Percentiles rank a stretch among this genome's conserved stretches.
phyloP scores from a whole-genome alignment of 345 rosid genomes.

The Salix suchowensis region DNA sequence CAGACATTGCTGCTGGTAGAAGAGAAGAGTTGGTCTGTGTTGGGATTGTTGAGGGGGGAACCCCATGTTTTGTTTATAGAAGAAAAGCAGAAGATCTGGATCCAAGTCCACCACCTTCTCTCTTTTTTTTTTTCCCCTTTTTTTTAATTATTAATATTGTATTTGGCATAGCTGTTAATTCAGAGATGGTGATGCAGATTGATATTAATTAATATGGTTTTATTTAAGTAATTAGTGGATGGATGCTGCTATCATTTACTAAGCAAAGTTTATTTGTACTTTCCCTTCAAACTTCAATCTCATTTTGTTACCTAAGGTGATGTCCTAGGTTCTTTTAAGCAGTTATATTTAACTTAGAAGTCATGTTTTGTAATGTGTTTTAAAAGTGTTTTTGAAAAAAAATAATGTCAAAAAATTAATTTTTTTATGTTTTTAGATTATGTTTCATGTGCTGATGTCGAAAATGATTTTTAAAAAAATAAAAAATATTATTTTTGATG shows the following conservation, averaged over 20 bases:
- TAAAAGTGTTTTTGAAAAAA: too few species aligned
- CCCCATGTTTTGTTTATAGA: slow-evolving; percentile 83
- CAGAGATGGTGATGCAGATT: slow-evolving; percentile 29
- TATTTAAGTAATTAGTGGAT: slow-evolving; percentile 1
- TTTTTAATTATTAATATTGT: slow-evolving; percentile 11
- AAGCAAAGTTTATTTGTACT: too few species aligned
- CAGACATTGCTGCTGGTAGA: slow-evolving; percentile 61
- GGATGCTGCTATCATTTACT: not conserved
- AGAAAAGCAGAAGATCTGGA: slow-evolving; percentile 67
- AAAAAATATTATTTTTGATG: too few species aligned
- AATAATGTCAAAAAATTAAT: too few species aligned
- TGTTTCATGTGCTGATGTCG: too few species aligned
- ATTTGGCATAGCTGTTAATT: slow-evolving; percentile 18
- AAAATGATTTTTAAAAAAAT: too few species aligned
- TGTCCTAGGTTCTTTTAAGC: too few species aligned
- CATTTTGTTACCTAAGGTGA: too few species aligned
- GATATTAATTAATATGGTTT: slow-evolving; percentile 3
- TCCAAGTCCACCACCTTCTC: slow-evolving; percentile 42
- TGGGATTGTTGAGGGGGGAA: slow-evolving; percentile 50
- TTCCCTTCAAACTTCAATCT: too few species aligned
- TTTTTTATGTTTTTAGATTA: too few species aligned
- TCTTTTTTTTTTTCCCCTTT: slow-evolving; percentile 12
- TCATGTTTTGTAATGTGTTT: too few species aligned
- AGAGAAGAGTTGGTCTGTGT: slow-evolving; percentile 30
- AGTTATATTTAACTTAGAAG: too few species aligned